phyloP scores from a whole-genome alignment of 192 early-diverging fungal genomes.

The Backusella luteola region DNA sequence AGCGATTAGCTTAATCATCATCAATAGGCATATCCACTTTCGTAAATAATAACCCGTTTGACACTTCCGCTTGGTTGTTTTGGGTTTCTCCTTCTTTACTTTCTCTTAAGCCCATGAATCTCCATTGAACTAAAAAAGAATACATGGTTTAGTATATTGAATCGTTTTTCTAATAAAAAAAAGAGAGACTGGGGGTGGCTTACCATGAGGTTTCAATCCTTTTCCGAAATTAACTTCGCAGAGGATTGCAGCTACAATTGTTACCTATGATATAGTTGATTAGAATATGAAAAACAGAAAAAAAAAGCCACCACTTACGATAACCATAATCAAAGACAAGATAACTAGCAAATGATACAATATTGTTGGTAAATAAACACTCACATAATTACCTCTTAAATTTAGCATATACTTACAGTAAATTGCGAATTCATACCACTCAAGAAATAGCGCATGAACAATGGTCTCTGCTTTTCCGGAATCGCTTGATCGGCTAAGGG shows the following conservation, averaged over 20 bases:
- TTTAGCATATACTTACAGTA: neutral
- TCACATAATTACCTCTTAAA: neutral
- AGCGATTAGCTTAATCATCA: neutral
- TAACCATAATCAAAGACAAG: neutral
- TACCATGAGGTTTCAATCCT: neutral
- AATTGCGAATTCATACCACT: conserved; percentile 4
- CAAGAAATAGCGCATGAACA: neutral
- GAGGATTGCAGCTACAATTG: neutral
- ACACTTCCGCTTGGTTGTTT: neutral
- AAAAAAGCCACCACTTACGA: neutral
- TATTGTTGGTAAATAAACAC: neutral
- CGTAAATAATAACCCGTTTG: neutral
- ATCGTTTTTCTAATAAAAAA: neutral
- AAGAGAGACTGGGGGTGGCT: neutral
- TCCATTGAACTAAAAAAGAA: neutral
- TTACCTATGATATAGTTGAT: neutral
- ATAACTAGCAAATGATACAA: neutral
- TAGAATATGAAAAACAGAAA: neutral
- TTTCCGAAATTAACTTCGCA: neutral
- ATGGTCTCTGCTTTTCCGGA: neutral
- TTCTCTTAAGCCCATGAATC: neutral
- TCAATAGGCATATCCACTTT: conserved; percentile 1
- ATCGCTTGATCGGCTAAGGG: neutral
- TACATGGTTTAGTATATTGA: neutral
- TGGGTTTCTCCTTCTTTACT: neutral